A percentile compares a stretch with the other conserved stretches of the same genome.
phyloP scores from a whole-genome alignment of 2,329 filamentous ascomycete genomes.

The Aspergillus quadricinctus region DNA sequence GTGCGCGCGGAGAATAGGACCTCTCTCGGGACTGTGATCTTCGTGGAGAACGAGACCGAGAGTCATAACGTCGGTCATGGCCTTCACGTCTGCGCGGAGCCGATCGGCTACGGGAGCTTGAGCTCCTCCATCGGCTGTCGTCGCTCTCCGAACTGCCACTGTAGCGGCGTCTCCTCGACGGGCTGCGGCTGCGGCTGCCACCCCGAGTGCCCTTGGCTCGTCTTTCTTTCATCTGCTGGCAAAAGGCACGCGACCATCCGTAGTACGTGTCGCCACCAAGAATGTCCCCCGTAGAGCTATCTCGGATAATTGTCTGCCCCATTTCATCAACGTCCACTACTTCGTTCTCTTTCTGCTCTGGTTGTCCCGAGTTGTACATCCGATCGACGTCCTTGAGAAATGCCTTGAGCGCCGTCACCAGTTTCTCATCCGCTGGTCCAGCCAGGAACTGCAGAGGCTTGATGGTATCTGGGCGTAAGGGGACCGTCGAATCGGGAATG shows the following conservation, averaged over 20 bases:
- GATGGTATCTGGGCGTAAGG: conserved; percentile 67
- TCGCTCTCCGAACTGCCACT: conserved; percentile 34
- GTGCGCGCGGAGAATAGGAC: conserved; percentile 31
- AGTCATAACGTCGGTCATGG: conserved; percentile 16
- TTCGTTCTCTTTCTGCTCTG: conserved; percentile 45
- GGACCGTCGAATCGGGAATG: conserved; percentile 67
- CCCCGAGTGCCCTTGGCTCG: conserved; percentile 35
- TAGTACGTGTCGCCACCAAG: conserved; percentile 73
- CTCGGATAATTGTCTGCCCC: conserved; percentile 63
- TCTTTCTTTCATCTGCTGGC: conserved; percentile 68
- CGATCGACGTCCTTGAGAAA: conserved; percentile 66
- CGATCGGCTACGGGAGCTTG: conserved; percentile 28
- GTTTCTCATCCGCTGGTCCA: conserved; percentile 63
- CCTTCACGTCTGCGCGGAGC: conserved; percentile 16
- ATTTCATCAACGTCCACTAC: conserved; percentile 67
- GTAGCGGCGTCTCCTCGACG: conserved; percentile 37
- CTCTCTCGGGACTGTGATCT: conserved; percentile 25
- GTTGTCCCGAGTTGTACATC: conserved; percentile 58
- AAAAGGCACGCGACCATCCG: conserved; percentile 79
- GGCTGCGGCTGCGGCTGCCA: conserved; percentile 46
- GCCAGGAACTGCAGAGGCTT: conserved; percentile 66
- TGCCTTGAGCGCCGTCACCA: conserved; percentile 64
- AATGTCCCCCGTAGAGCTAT: conserved; percentile 63
- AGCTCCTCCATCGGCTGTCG: conserved; percentile 25
- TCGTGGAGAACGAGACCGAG: conserved; percentile 23